Base-by-base conservation (phyloP, 2,329 filamentous ascomycete species). In the Cercospora sojina region DNA sequence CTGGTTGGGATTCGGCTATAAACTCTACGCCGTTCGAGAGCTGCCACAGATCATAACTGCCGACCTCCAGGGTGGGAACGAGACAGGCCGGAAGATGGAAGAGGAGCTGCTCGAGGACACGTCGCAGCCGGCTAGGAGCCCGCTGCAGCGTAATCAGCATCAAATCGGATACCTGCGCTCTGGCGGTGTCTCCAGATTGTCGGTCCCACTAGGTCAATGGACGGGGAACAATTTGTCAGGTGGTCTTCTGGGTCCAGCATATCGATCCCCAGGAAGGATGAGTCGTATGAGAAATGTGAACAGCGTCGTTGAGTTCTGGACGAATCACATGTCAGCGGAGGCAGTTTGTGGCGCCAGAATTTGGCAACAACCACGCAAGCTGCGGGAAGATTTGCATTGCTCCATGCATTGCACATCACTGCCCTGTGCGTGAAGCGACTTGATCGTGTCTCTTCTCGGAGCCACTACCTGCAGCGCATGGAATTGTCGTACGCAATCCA, bases 11-110 rank as follows among this genome's bases (percentile, higher is more conserved):
- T 27, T 66, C 64, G 64, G 38, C 32, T 55, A 62, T 62, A 66
- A 51, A 66, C 59, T 66, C 59, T 31, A 66, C 53, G 60, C 64
- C 64, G 49, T 27, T 32, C 49, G 12, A 38, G 12, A 41, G 31
- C 31, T 35, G 53, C 49, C 18, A 32, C 32, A 41, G 9, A 4
- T 63, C 49, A 23, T 35, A 56, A 56, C 60, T 56, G 60, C 60
- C 60, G 47, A 63, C 16, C n/a, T 27, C 13, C 59, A 53, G 47
- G 23, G n/a, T 32, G 41, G 60, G 18, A 43, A 8, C 18, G 58
- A 18, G 13, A n/a, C 29, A 43, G 3, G 18, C 20, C 23, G 23
- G 47, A 53, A 53, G 23, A 53, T 53, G 23, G 47, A 27, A 23
- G 47, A 53, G 2, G 13, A 27, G 47, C 47, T 53, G 47, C 47